A percentile compares a stretch with the other conserved stretches of the same genome.
Evolutionary conservation across 352 stramenopile genomes (phyloP).

Genomic region (Phytophthora lateralis): DNA sequence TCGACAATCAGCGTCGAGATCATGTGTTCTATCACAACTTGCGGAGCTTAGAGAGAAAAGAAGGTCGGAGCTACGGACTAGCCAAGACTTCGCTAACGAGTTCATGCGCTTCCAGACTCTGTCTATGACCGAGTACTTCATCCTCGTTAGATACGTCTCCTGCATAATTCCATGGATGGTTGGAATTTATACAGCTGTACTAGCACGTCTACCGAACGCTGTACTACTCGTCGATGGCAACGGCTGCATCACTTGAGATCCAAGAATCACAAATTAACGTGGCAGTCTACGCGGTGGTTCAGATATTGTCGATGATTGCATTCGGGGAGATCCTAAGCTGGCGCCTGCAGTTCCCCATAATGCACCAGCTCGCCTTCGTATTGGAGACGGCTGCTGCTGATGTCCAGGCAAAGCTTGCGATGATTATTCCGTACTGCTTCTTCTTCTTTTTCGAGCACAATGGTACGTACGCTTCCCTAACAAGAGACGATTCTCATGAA

Average conservation of each 20-base stretch:
- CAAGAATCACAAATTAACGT: conserved; percentile 22
- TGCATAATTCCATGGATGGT: conserved; percentile 31
- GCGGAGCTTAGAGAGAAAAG: conserved; percentile 4
- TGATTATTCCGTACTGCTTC: conserved; percentile 36
- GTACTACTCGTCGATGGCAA: conserved; percentile 12
- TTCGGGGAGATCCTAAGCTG: conserved; percentile 17
- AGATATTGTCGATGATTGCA: conserved; percentile 1
- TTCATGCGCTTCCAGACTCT: conserved; percentile 14
- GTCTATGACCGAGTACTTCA: conserved; percentile 30
- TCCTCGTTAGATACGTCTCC: conserved; percentile 37
- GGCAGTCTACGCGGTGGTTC: conserved; percentile 19
- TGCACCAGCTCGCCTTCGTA: conserved; percentile 37
- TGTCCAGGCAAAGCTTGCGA: conserved; percentile 30
- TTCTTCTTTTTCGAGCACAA: conserved; percentile 41
- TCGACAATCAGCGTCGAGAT: neutral
- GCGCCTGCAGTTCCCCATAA: conserved; percentile 20
- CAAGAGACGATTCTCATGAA: too few relatives aligned
- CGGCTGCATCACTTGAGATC: neutral
- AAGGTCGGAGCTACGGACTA: neutral
- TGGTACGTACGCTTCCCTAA: conserved; percentile 4
- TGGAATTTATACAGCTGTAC: conserved; percentile 20
- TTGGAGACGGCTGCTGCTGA: conserved; percentile 30
- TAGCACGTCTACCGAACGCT: conserved; percentile 19
- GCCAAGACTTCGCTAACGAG: neutral
- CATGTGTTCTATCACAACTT: neutral